These are phyloP conservation scores for Microdochium trichocladiopsis DNA, from an alignment of 2,329 filamentous ascomycete genomes.

Conservation along the genomic window DNA sequence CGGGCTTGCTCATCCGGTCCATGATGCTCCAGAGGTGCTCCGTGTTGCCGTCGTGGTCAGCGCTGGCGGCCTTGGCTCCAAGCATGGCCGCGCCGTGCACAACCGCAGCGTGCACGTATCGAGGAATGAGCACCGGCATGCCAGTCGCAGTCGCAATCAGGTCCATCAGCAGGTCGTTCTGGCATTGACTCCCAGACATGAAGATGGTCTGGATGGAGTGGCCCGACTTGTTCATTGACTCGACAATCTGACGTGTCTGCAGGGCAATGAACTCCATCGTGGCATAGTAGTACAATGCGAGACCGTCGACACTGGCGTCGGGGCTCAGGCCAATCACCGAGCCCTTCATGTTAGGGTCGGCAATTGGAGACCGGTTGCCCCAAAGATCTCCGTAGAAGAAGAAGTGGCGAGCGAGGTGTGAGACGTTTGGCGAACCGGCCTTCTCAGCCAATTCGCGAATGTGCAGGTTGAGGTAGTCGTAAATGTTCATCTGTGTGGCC, in stretches of 20 bases:
- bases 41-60: constrained; percentile 66
- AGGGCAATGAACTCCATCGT: constrained; percentile 98
- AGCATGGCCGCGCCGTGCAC: constrained; percentile 98
- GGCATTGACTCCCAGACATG: constrained; percentile 97
- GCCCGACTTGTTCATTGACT: constrained; percentile 85
- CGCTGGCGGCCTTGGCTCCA: constrained; percentile 91
- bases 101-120: constrained; percentile 91
- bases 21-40: constrained; percentile 95
- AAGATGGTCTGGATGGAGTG: constrained; percentile 90
- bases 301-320: constrained; percentile 79
- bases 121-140: constrained; percentile 89
- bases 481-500: constrained; percentile 81
- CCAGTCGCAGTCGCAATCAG: constrained; percentile 85
- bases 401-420: constrained; percentile 84
- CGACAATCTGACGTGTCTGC: constrained; percentile 92
- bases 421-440: constrained; percentile 64
- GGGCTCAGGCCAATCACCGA: constrained; percentile 79
- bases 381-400: constrained; percentile 99
- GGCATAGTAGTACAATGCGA: constrained; percentile 88
- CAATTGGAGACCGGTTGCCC: constrained; percentile 91
- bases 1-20: constrained; percentile 94
- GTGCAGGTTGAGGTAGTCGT: constrained; percentile 89
- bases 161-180: constrained; percentile 87
- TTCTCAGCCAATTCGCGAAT: constrained; percentile 69
- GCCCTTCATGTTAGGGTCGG: constrained; percentile 89